Evolutionary conservation across 1,139 yeast genomes (phyloP).

Genomic region (Pichia sp.): DNA sequence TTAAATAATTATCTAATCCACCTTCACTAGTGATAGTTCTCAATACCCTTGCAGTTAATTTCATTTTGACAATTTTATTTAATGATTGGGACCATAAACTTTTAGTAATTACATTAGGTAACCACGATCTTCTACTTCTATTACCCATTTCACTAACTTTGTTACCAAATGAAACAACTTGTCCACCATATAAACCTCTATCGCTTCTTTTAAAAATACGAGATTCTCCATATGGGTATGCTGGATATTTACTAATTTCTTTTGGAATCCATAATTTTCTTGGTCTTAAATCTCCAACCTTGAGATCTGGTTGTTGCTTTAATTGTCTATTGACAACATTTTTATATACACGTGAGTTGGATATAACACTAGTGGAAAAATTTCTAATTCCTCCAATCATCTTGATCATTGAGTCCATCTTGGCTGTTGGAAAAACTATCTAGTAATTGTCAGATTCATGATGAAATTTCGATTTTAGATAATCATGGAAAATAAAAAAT

Average conservation of each 20-base stretch:
- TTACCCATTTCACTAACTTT: constrained; percentile 68
- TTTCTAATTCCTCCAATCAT: constrained; percentile 12
- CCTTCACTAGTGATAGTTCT: constrained; percentile 88
- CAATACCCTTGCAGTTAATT: constrained; percentile 74
- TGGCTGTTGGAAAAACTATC: background rate
- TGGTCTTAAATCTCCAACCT: constrained; percentile 42
- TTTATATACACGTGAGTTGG: constrained; percentile 32
- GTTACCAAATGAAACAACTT: constrained; percentile 71
- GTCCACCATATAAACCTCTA: constrained; percentile 85
- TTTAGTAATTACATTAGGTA: constrained; percentile 73
- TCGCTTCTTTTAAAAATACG: constrained; percentile 75
- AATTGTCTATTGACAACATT: constrained; percentile 36
- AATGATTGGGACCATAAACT: constrained; percentile 81
- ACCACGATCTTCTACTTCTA: constrained; percentile 70
- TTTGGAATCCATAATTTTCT: constrained; percentile 39
- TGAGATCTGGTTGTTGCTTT: constrained; percentile 32
- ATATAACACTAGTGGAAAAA: constrained; percentile 20
- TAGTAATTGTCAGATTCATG: background rate
- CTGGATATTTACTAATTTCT: constrained; percentile 51
- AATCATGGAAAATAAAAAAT: background rate
- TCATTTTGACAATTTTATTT: constrained; percentile 46
- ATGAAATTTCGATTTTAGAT: background rate
- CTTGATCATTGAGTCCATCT: constrained; percentile 6
- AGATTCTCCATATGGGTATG: constrained; percentile 78
- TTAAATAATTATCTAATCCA: constrained; percentile 81